Conservation (phyloP, 495 filamentous ascomycete genomes). For the Hypoxylon cercidicola region DNA sequence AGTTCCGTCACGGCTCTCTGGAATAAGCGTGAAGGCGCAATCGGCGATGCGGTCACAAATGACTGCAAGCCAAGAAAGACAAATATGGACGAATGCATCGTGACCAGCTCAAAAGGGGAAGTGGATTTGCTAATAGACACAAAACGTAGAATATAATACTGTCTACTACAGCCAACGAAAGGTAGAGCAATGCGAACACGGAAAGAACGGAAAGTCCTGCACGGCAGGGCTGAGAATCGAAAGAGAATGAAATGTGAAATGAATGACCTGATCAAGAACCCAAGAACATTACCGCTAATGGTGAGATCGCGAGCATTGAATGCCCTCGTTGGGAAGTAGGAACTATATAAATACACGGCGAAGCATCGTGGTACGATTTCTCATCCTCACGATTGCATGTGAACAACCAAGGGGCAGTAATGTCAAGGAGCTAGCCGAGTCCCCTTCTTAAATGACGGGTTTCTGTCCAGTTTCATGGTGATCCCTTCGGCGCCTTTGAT, state of each 20-base stretch:
- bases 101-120: background rate
- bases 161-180: slow-evolving; percentile 8
- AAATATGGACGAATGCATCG: slow-evolving; percentile 21
- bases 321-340: background rate
- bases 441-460: slow-evolving; percentile 38
- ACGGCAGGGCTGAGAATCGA: slow-evolving; percentile 28
- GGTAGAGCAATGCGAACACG: background rate
- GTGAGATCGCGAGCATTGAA: slow-evolving; percentile 11
- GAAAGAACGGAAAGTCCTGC: slow-evolving; percentile 29
- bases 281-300: slow-evolving; percentile 7
- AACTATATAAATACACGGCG: slow-evolving; percentile 15
- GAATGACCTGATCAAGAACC: slow-evolving; percentile 14
- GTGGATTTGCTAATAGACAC: background rate
- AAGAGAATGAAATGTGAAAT: slow-evolving; percentile 7
- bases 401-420: slow-evolving; percentile 3
- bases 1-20: slow-evolving; percentile 55
- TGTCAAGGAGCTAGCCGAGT: slow-evolving; percentile 12
- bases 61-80: slow-evolving; percentile 18
- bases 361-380: slow-evolving; percentile 6
- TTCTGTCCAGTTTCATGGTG: slow-evolving; percentile 40
- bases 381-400: slow-evolving; percentile 5
- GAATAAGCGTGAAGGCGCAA: slow-evolving; percentile 18
- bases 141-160: too few species aligned
- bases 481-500: slow-evolving; percentile 26
- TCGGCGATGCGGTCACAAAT: slow-evolving; percentile 28